Base-by-base conservation (phyloP, 2,329 filamentous ascomycete species). In the Claviceps sorghi region DNA sequence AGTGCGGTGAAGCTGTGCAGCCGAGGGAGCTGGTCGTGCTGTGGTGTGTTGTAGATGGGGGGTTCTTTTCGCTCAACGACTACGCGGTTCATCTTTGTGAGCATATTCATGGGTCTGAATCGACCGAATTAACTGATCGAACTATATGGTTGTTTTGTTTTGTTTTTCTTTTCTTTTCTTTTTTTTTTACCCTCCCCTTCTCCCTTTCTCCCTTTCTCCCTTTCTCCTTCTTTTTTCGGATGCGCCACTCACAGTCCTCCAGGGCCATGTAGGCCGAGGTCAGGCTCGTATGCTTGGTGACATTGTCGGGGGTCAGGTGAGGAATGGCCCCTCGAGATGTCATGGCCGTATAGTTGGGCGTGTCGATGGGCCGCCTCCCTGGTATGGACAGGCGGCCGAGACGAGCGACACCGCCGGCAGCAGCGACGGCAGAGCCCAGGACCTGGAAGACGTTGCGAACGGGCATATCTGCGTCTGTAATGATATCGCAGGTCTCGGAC, bases 271-370 rank as follows among this genome's bases (percentile, higher is more conserved):
- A 95, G 3, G 87, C 75, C 29, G 85, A 86, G 30, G 73, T 72
- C 54, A 94, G 73, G 5, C 76, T 65, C 1, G 83, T 82, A 60
- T 84, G 74, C 52, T 80, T 82, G 42, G 69, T 66, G 58, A 93
- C 73, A 55, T 85, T 85, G 71, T 98, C 93, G 41, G 89, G 90
- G 3, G 90, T 86, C 57, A 98, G 70, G 69, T 98, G 93, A 50
- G 93, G 89, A 38, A 97, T 73, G 1, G 79, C 80, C 22, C 93
- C 93, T 61, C 93, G 79, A 36, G 93, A 96, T 3, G 86, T 86
- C 58, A 86, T 74, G 49, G 81, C 83, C 54, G 95, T 72, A 66
- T 85, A 95, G 64, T 86, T 84, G 44, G 93, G 93, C 32, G 93
- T 98, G 21, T 85, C 72, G 57, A 96, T 75, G n/a, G 76, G 68